These are phyloP conservation scores for Cladosporium sp. DNA, from an alignment of 2,329 filamentous ascomycete species.

Conservation along the genomic window DNA sequence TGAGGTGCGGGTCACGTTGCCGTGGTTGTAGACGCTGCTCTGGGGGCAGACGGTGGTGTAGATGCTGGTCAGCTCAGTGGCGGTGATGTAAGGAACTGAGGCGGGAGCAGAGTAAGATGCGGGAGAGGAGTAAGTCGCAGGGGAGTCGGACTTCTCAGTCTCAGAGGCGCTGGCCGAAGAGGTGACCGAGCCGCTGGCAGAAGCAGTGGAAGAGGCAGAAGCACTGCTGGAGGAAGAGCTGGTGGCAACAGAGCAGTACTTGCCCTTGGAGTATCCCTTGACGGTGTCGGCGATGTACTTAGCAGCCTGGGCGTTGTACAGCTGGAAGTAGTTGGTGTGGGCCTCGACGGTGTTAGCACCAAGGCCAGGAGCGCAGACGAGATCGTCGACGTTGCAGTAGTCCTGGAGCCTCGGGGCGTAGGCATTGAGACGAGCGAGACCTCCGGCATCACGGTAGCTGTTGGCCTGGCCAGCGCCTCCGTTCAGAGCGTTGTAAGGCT, in stretches of 20 bases:
- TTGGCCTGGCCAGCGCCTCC: slow-evolving; percentile 28
- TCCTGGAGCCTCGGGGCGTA: slow-evolving; percentile 36
- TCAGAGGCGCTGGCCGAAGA: not conserved
- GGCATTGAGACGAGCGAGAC: slow-evolving; percentile 29
- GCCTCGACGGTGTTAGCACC: slow-evolving; percentile 35
- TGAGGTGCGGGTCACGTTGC: slow-evolving; percentile 17
- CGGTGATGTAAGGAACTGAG: slow-evolving; percentile 18
- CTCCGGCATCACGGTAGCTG: slow-evolving; percentile 35
- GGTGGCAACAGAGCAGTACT: slow-evolving; percentile 9
- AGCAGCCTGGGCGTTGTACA: slow-evolving; percentile 31
- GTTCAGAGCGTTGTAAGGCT: slow-evolving; percentile 32
- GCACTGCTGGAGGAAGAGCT: slow-evolving; percentile 5
- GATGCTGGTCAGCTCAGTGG: slow-evolving; percentile 20
- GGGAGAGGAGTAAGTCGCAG: slow-evolving; percentile 20
- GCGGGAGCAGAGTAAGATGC: slow-evolving; percentile 21
- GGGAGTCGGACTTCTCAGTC: not conserved
- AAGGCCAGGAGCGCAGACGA: slow-evolving; percentile 39
- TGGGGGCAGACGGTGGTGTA: slow-evolving; percentile 22
- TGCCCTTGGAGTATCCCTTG: slow-evolving; percentile 18
- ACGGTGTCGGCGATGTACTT: slow-evolving; percentile 29
- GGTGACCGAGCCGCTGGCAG: not conserved
- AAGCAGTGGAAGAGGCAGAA: not conserved
- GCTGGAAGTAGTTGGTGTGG: slow-evolving; percentile 43
- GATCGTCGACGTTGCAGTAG: slow-evolving; percentile 42
- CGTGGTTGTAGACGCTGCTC: slow-evolving; percentile 13